Base-by-base conservation (phyloP, 495 filamentous ascomycete genomes). In the Penicillium alfredii region DNA sequence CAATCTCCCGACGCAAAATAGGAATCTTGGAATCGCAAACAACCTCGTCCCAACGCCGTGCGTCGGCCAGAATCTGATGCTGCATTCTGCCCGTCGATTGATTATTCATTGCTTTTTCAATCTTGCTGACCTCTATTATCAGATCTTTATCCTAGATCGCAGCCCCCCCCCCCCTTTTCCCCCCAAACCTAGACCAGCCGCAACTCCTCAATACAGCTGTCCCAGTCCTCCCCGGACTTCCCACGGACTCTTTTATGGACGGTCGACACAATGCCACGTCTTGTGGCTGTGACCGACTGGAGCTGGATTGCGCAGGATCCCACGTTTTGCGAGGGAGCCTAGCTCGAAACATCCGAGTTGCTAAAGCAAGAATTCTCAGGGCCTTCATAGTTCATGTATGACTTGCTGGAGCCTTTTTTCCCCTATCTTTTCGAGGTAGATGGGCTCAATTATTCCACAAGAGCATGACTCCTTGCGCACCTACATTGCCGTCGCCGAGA, bases 391-490 rank as follows among this genome's bases (percentile, higher is more conserved):
- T 70, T 66, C 66, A 66, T 70, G 66, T 62, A 59, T 40, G 44
- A 47, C 47, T 50, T 61, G 52, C 57, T 60, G 49, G 47, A 47
- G 47, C 51, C 40, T 47, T 40, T 41, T 40, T 41, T 4, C 8
- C 23, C 11, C 23, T 9, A 25, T 25, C 23, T 25, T 25, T 33
- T 40, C 24, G 21, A 35, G 39, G 24, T 44, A n/a, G n/a, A n/a
- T n/a, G n/a, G n/a, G n/a, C n/a, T 40, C 8, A 49, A 29, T 46
- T 40, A 47, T 40, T 40, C 45, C 56, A 70, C 66, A 51, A 70
- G 64, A 68, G 64, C 66, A 68, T 68, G 66, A 66, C 66, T 70
- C 66, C 66, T 68, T 68, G 66, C 59, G 66, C 64, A 66, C 61
- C 61, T 68, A 67, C 64, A 68, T 58, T n/a, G n/a, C n/a, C n/a